phyloP scores from a whole-genome alignment of 2,329 filamentous ascomycete genomes.

The Colletotrichum cuscutae region DNA sequence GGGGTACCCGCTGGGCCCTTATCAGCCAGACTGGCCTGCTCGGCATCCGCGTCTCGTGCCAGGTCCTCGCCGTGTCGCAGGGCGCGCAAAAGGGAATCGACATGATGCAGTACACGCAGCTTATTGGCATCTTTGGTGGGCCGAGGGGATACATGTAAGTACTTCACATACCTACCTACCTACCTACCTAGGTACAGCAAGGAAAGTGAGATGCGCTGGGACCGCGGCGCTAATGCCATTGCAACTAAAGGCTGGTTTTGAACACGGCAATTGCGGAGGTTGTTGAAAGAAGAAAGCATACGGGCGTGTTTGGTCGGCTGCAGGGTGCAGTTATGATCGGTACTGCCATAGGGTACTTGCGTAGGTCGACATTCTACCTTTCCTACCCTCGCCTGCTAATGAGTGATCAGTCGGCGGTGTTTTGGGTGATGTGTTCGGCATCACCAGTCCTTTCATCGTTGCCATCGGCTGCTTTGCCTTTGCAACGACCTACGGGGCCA shows the following conservation, averaged over 20 bases:
- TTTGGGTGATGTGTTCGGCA: constrained; percentile 71
- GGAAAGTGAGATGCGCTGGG: not conserved
- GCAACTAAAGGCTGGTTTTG: constrained; percentile 61
- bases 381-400: not conserved
- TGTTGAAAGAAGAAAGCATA: constrained; percentile 68
- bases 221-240: not conserved
- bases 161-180: too few relatives aligned
- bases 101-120: constrained; percentile 74
- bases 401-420: constrained; percentile 64
- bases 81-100: constrained; percentile 72
- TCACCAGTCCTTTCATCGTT: constrained; percentile 72
- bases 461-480: constrained; percentile 49
- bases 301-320: constrained; percentile 72
- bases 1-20: constrained; percentile 72
- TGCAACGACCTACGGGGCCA: constrained; percentile 44
- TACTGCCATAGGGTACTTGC: constrained; percentile 69
- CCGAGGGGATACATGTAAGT: constrained; percentile 72
- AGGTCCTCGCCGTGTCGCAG: constrained; percentile 71
- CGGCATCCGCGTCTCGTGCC: constrained; percentile 69
- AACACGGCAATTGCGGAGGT: constrained; percentile 77
- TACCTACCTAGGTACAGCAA: not conserved
- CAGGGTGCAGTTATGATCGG: constrained; percentile 76
- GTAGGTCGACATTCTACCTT: constrained; percentile 45
- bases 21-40: constrained; percentile 72
- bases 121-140: constrained; percentile 75